These are phyloP conservation scores for Ascosphaera apis DNA, from an alignment of 2,329 filamentous ascomycete species.

Conservation along the genomic window DNA sequence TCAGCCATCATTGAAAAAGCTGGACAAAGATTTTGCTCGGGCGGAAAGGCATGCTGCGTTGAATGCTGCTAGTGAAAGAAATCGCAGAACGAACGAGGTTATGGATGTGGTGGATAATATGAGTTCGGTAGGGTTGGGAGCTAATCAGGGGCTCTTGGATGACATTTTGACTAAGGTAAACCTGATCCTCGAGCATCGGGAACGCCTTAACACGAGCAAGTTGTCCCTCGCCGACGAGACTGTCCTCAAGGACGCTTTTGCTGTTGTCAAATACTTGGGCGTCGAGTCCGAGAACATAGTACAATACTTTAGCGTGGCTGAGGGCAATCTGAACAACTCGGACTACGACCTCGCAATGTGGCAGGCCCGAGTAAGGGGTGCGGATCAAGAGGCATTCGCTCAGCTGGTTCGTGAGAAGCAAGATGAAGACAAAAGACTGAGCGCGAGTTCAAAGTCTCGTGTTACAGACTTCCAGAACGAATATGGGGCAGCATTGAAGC, in stretches of 20 bases:
- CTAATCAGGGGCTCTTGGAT: conserved; percentile 28
- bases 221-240: conserved; percentile 11
- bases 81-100: conserved; percentile 25
- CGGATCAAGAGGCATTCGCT: conserved; percentile 18
- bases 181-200: conserved; percentile 13
- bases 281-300: conserved; percentile 24
- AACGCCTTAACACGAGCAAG: conserved; percentile 14
- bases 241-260: conserved; percentile 16
- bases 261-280: conserved; percentile 18
- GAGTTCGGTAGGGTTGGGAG: conserved; percentile 26
- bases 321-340: conserved; percentile 27
- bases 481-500: conserved; percentile 15
- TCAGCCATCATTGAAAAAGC: conserved; percentile 25
- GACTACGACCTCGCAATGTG: conserved; percentile 31
- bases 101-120: conserved; percentile 28
- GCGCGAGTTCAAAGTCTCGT: conserved; percentile 19
- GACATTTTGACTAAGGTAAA: conserved; percentile 22
- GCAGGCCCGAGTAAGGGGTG: conserved; percentile 24
- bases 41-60: conserved; percentile 28
- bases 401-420: conserved; percentile 23
- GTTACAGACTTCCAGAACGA: conserved; percentile 19
- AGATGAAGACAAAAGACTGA: conserved; percentile 25
- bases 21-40: conserved; percentile 25
- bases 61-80: conserved; percentile 25
- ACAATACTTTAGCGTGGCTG: conserved; percentile 24